These are phyloP conservation scores for Cenchrus americanus DNA, from an alignment of 176 grass and related monocot genomes.

Conservation along the genomic window DNA sequence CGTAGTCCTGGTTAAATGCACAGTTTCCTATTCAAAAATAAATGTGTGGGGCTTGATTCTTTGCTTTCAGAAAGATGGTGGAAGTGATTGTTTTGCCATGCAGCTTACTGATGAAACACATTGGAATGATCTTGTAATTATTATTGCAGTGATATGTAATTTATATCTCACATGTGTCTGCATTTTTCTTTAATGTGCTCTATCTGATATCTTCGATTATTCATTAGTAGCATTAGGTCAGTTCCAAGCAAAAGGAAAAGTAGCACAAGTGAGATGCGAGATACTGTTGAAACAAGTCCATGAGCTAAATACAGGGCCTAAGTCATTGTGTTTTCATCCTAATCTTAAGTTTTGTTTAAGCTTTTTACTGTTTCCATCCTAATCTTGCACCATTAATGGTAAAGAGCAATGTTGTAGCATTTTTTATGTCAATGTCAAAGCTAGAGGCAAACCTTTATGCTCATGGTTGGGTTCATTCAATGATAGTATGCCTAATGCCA, in stretches of 20 bases:
- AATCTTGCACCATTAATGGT: no score
- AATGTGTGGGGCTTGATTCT: slow-evolving; percentile 15
- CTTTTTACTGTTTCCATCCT: neutral
- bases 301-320: slow-evolving; percentile 67
- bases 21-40: slow-evolving; percentile 2
- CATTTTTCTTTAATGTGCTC: neutral
- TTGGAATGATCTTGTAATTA: slow-evolving; percentile 95
- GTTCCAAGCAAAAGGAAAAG: slow-evolving; percentile 97
- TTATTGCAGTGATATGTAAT: slow-evolving; percentile 87
- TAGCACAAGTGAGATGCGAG: slow-evolving; percentile 86
- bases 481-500: no score
- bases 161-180: slow-evolving; percentile 9
- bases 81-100: slow-evolving; percentile 79
- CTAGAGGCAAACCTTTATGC: no score
- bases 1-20: slow-evolving; percentile 55
- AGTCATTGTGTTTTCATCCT: slow-evolving; percentile 51
- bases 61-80: slow-evolving; percentile 62
- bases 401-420: no score
- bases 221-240: slow-evolving; percentile 62
- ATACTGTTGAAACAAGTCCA: slow-evolving; percentile 78
- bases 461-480: no score
- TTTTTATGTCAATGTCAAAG: no score
- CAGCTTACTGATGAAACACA: slow-evolving; percentile 76
- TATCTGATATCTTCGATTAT: slow-evolving; percentile 1
- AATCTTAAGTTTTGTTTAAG: neutral